A percentile compares a stretch with the other conserved stretches of the same genome.
phyloP scores from a whole-genome alignment of 2,329 filamentous ascomycete species.

The Albifimbria verrucaria region DNA sequence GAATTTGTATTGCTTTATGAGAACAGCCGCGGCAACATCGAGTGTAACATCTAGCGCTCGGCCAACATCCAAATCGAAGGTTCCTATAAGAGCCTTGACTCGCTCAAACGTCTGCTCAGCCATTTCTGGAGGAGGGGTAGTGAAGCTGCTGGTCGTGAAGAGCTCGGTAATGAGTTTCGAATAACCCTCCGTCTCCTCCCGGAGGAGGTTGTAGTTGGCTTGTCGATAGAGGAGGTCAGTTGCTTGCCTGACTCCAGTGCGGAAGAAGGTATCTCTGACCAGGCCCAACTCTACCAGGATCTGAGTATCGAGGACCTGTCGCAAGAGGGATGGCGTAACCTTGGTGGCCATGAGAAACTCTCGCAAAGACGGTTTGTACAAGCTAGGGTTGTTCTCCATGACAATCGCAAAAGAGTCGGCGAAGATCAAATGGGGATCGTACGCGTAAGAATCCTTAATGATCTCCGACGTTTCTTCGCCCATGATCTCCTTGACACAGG shows the following conservation, averaged over 20 bases:
- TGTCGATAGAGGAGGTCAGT: slow-evolving; percentile 94
- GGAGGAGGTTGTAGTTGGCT: slow-evolving; percentile 91
- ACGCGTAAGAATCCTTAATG: slow-evolving; percentile 45
- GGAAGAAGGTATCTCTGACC: slow-evolving; percentile 79
- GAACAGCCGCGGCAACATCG: slow-evolving; percentile 88
- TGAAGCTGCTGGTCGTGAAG: slow-evolving; percentile 79
- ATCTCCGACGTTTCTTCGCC: slow-evolving; percentile 50
- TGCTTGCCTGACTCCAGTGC: slow-evolving; percentile 80
- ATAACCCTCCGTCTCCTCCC: slow-evolving; percentile 95
- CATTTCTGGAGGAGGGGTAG: slow-evolving; percentile 69
- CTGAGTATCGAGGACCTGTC: slow-evolving; percentile 76
- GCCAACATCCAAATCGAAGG: slow-evolving; percentile 95
- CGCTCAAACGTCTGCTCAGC: slow-evolving; percentile 85
- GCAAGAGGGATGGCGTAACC: slow-evolving; percentile 70
- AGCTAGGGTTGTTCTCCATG: slow-evolving; percentile 62
- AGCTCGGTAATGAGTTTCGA: slow-evolving; percentile 95
- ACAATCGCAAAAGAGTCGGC: slow-evolving; percentile 80
- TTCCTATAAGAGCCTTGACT: slow-evolving; percentile 91
- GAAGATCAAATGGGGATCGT: slow-evolving; percentile 69
- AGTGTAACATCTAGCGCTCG: slow-evolving; percentile 91
- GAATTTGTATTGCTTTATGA: slow-evolving; percentile 90
- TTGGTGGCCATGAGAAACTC: slow-evolving; percentile 69
- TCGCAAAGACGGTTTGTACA: slow-evolving; percentile 51
- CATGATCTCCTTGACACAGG: slow-evolving; percentile 70
- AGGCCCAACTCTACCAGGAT: slow-evolving; percentile 74